These are phyloP conservation scores for Agarophyton chilense DNA, from an alignment of 23 red algal genomes.

Conservation along the genomic window DNA sequence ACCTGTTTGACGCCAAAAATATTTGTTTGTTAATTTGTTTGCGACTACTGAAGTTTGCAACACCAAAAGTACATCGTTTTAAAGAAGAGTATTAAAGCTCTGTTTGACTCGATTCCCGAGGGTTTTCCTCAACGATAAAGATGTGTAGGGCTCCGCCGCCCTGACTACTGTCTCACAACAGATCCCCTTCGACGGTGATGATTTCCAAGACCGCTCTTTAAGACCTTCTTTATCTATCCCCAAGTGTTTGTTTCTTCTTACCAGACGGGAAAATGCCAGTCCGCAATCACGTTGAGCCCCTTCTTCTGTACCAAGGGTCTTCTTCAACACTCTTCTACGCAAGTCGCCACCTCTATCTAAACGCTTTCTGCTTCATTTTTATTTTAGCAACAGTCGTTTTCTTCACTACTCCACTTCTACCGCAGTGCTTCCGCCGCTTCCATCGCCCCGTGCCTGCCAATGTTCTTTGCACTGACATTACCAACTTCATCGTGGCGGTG, in stretches of 20 bases:
- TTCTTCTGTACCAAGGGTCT: constrained; percentile 12
- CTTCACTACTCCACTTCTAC: constrained; percentile 36
- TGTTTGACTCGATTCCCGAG: too few species aligned
- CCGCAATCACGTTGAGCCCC: constrained; percentile 1
- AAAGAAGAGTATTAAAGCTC: too few species aligned
- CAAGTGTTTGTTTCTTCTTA: not conserved
- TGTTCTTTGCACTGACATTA: not conserved
- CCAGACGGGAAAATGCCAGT: not conserved
- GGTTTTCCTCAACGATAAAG: too few species aligned
- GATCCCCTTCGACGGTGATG: not conserved
- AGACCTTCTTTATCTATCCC: not conserved
- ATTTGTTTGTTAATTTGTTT: too few species aligned
- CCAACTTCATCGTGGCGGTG: constrained; percentile 70
- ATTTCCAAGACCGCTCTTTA: not conserved
- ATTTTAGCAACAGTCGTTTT: constrained; percentile 23
- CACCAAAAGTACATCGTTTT: too few species aligned
- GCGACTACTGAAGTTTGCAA: too few species aligned
- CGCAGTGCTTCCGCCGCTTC: constrained; percentile 26
- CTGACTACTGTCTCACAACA: not conserved
- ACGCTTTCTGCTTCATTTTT: constrained; percentile 34
- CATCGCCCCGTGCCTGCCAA: constrained; percentile 5
- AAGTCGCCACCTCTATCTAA: constrained; percentile 21
- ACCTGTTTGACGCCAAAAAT: too few species aligned
- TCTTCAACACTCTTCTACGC: not conserved
- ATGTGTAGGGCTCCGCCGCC: too few species aligned